Base-by-base conservation (phyloP, 768 basidiomycete species). In the Strobilomyces confusus region DNA sequence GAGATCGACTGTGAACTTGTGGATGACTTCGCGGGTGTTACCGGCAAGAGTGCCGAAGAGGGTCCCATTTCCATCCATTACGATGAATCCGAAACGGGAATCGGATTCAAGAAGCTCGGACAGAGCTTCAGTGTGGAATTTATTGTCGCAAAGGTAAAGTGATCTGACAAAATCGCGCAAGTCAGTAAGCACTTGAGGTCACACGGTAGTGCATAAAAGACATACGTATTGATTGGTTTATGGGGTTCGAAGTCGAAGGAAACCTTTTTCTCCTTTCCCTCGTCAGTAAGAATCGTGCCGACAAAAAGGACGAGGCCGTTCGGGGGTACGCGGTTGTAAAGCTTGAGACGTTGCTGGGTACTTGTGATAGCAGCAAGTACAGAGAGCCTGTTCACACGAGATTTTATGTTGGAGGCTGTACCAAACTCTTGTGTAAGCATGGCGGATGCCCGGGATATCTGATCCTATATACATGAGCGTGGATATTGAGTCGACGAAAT, bases 331-430 rank as follows among this genome's bases (percentile, higher is more conserved):
- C 93, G 84, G 69, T 88, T 92, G 77, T 98, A 99, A 17, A 99
- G 78, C 76, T 99, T 99, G 56, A 99, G 80, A 51, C 95, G 84
- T 61, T 98, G 95, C 71, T 98, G 97, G 17, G 97, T 98, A 67
- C 90, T 93, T 30, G 97, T 98, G 67, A 99, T 99, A 51, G 97
- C 97, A 42, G 97, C 92, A 37, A 98, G 81, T 23, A 99, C 97
- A 38, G 97, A 99, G 19, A 97, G 84, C 63, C 97, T 86, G 77
- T 95, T 98, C 70, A 95, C 94, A 54, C 97, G 92, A 58, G 94
- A 97, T 72, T 99, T 99, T 80, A 99, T 98, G 77, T 99, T 98
- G 57, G 95, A 97, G n/a, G 97, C 97, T 8, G 95, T 98, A 49
- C 94, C 94, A 64, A 93, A 95, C 72, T 97, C 97, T 70, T 95